Conservation (phyloP, 768 basidiomycete genomes). For the Naematelia aurantialba region DNA sequence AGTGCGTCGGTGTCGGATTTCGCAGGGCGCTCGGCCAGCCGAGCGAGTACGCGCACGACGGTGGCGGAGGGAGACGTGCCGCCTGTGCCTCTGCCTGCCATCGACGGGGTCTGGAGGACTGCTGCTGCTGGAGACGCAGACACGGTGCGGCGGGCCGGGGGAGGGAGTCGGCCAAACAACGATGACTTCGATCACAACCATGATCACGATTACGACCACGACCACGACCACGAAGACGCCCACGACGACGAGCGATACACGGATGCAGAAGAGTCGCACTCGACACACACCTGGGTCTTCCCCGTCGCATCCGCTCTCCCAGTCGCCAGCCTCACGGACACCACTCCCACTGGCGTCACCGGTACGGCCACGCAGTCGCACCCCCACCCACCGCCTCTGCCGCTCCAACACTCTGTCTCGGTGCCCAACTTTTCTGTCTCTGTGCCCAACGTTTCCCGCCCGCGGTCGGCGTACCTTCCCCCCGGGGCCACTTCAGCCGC, state of each 20-base stretch:
- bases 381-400: conserved; percentile 22
- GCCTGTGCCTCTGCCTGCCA: neutral
- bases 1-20: conserved; percentile 3
- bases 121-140: no score
- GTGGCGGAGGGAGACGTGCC: neutral
- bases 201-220: no score
- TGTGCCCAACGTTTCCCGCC: no score
- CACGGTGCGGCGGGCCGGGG: no score
- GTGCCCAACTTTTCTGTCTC: neutral
- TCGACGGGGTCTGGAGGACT: neutral
- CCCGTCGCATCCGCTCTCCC: no score
- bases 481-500: no score
- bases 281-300: neutral
- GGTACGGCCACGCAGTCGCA: conserved; percentile 7
- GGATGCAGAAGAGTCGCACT: neutral
- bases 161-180: no score
- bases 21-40: neutral
- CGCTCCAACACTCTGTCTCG: neutral
- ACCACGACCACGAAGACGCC: no score
- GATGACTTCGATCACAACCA: no score
- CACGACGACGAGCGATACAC: neutral
- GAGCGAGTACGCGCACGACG: neutral
- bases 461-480: no score
- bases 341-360: neutral
- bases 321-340: neutral